Evolutionary conservation across 2,329 filamentous ascomycete species (phyloP), one percentile per base, ranked within the genome.

Genomic region (Proliferodiscus dingleyae): DNA sequence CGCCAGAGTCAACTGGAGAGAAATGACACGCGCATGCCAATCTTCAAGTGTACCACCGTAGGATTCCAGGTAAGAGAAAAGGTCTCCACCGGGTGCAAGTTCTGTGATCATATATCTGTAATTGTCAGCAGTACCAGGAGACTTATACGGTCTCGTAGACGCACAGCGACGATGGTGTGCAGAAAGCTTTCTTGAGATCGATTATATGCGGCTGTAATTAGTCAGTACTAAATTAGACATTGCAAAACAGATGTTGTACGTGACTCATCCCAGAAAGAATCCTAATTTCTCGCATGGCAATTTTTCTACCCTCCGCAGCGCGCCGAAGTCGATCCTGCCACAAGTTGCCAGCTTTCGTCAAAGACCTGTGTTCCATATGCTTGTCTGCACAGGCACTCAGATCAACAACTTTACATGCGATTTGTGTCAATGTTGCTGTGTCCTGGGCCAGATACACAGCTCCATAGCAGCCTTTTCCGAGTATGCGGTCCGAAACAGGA

Each of bases 321-420:
- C 47, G n/a, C 55, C 58, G 44, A 51, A 59, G 36, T 43, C 58
- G 43, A 15, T 38, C 32, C 6, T 29, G 5, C 43, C 40, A 48
- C 6, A 9, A 3, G 13, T 37, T 21, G 15, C 23, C 40, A 13
- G 30, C 18, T 32, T 37, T 19, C 19, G 18, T 23, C 11, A 41
- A 19, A 4, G 22, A 16, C 18, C n/a, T 30, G 6, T 28, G 33
- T 46, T 41, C 15, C 19, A 21, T 29, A 11, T 4, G 23, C 34
- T 41, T 37, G 5, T 43, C 10, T 15, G 37, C 44, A 15, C 44
- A 40, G 13, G 40, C 15, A 3, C 68, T 66, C 2, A 84, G 57
- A 43, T 77, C 68, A 41, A 86, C 68, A 7, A 87, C 64, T 56
- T 89, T 88, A 68, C 85, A 89, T 9, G 82, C 83, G 16, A 87